Conservation (phyloP, 2,329 filamentous ascomycete species). For the Microcyclospora tardicrescens region DNA sequence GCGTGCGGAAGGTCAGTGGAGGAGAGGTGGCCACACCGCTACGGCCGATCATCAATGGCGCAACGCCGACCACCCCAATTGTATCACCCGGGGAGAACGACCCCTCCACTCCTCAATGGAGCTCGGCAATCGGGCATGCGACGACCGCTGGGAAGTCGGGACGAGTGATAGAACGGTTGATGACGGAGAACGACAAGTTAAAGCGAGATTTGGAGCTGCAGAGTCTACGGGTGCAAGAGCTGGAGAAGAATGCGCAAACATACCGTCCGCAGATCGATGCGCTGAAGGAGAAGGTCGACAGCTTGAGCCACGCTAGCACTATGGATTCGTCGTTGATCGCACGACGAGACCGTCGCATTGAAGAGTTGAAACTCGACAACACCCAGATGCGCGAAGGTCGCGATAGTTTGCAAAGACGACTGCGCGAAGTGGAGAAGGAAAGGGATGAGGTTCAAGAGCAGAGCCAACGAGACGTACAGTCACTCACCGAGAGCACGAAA, state of each 20-base stretch:
- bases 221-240: constrained; percentile 47
- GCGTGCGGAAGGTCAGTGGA: constrained; percentile 6
- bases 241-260: constrained; percentile 54
- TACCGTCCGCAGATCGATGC: constrained; percentile 61
- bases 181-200: constrained; percentile 66
- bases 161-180: constrained; percentile 66
- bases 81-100: constrained; percentile 6
- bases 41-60: background rate
- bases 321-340: constrained; percentile 59
- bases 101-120: constrained; percentile 34
- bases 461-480: constrained; percentile 50
- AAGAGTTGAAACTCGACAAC: constrained; percentile 51
- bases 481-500: constrained; percentile 32
- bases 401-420: background rate
- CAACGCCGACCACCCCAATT: background rate
- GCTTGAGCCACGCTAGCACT: constrained; percentile 53
- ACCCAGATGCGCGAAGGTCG: constrained; percentile 49
- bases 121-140: constrained; percentile 56
- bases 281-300: constrained; percentile 55
- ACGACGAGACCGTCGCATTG: constrained; percentile 62
- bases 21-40: constrained; percentile 4
- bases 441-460: constrained; percentile 50
- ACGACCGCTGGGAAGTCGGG: constrained; percentile 57
- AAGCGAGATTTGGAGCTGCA: constrained; percentile 48
- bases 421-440: constrained; percentile 31